Base-by-base conservation (phyloP, 1,284 basidiomycete genomes). In the Mycena sp. region DNA sequence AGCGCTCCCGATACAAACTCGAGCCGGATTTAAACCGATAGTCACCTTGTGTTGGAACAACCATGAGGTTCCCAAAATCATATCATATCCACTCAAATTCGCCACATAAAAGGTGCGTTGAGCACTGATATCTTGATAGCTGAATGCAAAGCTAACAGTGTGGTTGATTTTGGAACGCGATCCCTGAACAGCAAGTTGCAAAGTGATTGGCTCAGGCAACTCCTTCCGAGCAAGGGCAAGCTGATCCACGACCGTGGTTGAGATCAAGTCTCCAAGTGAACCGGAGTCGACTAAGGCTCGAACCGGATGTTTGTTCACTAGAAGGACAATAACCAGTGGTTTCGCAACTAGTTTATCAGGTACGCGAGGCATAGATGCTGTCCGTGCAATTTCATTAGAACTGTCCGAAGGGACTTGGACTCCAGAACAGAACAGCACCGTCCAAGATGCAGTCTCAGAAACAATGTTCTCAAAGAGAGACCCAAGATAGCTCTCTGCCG, bases 231-330 rank as follows among this genome's bases (percentile, higher is more conserved):
- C 45, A 0, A 79, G 4, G 1, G 69, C 64, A 0, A 81, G 57
- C 50, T 80, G 77, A 51, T 81, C 75, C 0, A 68, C 79, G 1
- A 82, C 29, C 2, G 63, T 76, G 0, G 74, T 74, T 1, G 77
- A 82, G 54, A 83, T 72, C 49, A 82, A 79, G 48, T 83, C 78
- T 0, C 74, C 72, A 3, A 80, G 65, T 0, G 77, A 82, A 0
- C 79, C 78, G 0, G 73, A 67, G 49, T 81, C 76, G 0, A 82
- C 26, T 11, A 82, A 56, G 0, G 77, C 78, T 0, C 69, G 38
- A 1, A 67, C 70, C 0, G 73, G 69, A 0, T 76, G 64, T 0
- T 75, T 79, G 63, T 80, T 76, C 0, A 83, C 51, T 0, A 68
- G 44, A 0, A 75, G 73, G 0, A 74, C 63, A 0, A 82, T 62